Conservation (phyloP, 805 yeast species). For the Pichia sporocuriosa region DNA sequence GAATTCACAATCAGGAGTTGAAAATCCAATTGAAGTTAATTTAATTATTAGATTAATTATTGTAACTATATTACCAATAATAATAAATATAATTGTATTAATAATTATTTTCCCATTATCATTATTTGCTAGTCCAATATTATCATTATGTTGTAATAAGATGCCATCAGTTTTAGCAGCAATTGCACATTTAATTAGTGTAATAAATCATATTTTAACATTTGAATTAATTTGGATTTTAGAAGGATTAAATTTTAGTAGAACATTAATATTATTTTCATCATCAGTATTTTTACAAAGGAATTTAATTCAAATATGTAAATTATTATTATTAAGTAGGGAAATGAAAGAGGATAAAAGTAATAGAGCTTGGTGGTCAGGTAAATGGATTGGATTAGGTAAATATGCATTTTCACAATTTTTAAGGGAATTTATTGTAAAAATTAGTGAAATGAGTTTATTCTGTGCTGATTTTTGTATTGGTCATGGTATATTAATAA, state of each 20-base stretch:
- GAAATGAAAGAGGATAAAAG: constrained; percentile 36
- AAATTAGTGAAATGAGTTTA: constrained; percentile 37
- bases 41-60: constrained; percentile 57
- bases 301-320: constrained; percentile 29
- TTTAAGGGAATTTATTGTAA: constrained; percentile 39
- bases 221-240: constrained; percentile 34
- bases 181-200: constrained; percentile 32
- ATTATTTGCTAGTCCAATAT: constrained; percentile 32
- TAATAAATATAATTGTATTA: constrained; percentile 32
- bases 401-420: constrained; percentile 37
- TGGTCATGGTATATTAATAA: constrained; percentile 36
- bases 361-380: constrained; percentile 50
- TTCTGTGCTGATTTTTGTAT: constrained; percentile 43
- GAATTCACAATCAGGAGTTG: constrained; percentile 83
- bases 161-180: constrained; percentile 35
- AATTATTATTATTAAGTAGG: constrained; percentile 32
- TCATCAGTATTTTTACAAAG: constrained; percentile 34
- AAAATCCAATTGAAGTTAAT: constrained; percentile 41
- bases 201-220: constrained; percentile 29
- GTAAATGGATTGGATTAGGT: constrained; percentile 38
- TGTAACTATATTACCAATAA: constrained; percentile 43
- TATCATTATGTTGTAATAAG: constrained; percentile 28
- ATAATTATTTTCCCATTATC: constrained; percentile 32
- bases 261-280: constrained; percentile 35
- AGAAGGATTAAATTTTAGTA: constrained; percentile 37